phyloP scores from a whole-genome alignment of 2,329 filamentous ascomycete genomes.

The Endoconidiophora polonica region DNA sequence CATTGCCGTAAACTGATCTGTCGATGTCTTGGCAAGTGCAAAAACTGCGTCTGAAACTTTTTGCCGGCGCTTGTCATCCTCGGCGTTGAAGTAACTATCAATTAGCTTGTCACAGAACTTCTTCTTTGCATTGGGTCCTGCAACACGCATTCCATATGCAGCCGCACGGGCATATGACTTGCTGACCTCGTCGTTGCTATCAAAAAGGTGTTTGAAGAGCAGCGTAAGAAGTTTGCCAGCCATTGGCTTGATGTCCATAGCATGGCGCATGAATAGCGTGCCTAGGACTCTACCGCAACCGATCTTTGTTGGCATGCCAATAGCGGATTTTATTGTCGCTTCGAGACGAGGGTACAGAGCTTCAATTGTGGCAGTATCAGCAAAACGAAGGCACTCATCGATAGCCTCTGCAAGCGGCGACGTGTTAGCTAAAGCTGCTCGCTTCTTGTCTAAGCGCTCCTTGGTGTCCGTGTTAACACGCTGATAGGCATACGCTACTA shows the following conservation, averaged over 20 bases:
- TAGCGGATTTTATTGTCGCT: slow-evolving; percentile 63
- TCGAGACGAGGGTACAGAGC: slow-evolving; percentile 57
- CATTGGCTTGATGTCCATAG: slow-evolving; percentile 56
- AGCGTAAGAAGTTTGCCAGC: slow-evolving; percentile 60
- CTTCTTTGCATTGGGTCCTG: slow-evolving; percentile 31
- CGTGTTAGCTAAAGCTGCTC: slow-evolving; percentile 63
- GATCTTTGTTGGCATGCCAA: slow-evolving; percentile 87
- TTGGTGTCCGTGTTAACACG: slow-evolving; percentile 75
- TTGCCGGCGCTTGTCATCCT: slow-evolving; percentile 58
- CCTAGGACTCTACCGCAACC: slow-evolving; percentile 75
- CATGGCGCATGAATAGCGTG: slow-evolving; percentile 67
- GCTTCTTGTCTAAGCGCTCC: slow-evolving; percentile 77
- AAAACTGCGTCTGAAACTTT: slow-evolving; percentile 72
- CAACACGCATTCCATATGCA: slow-evolving; percentile 61
- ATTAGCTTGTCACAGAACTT: slow-evolving; percentile 38
- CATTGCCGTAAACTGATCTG: slow-evolving; percentile 70
- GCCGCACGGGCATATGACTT: slow-evolving; percentile 73
- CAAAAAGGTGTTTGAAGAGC: slow-evolving; percentile 66
- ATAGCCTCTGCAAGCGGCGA: slow-evolving; percentile 89
- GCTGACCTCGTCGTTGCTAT: slow-evolving; percentile 87
- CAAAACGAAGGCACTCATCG: slow-evolving; percentile 68
- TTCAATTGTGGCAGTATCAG: slow-evolving; percentile 64
- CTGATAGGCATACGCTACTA: slow-evolving; percentile 82
- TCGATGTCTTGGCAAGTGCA: slow-evolving; percentile 69
- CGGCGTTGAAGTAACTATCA: slow-evolving; percentile 63